Evolutionary conservation across 768 basidiomycete species (phyloP).

Genomic region (Tylopilus subfusipes): DNA sequence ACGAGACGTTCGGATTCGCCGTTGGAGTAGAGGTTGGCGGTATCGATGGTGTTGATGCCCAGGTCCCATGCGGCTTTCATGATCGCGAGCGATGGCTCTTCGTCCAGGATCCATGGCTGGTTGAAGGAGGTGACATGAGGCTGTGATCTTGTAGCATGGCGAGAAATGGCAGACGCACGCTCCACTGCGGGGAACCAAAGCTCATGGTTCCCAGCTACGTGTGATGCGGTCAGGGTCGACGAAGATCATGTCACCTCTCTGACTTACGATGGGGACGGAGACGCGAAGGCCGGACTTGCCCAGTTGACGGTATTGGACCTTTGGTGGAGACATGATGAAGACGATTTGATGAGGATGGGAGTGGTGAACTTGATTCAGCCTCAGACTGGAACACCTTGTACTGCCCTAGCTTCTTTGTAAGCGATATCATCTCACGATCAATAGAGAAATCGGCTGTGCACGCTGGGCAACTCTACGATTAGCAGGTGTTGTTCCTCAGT

Average conservation of each 20-base stretch:
- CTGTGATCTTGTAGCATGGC: neutral
- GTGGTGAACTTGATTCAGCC: neutral
- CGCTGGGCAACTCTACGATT: too few species aligned
- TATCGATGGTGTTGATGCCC: constrained; percentile 40
- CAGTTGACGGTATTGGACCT: constrained; percentile 30
- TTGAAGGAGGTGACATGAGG: neutral
- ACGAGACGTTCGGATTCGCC: constrained; percentile 38
- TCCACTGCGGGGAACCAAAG: constrained; percentile 28
- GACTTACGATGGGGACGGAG: constrained; percentile 34
- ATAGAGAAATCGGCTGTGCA: too few species aligned
- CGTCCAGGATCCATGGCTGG: constrained; percentile 27
- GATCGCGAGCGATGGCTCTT: constrained; percentile 30
- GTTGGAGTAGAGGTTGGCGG: constrained; percentile 36
- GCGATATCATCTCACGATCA: too few species aligned
- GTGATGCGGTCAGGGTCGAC: neutral
- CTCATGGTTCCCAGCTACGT: constrained; percentile 27
- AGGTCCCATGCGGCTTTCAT: constrained; percentile 39
- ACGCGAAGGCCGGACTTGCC: constrained; percentile 34
- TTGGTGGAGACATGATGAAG: constrained; percentile 7
- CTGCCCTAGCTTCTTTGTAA: too few species aligned
- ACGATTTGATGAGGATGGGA: too few species aligned
- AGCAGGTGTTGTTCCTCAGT: too few species aligned
- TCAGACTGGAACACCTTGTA: too few species aligned
- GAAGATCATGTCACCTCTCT: neutral
- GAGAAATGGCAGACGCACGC: constrained; percentile 11